phyloP scores from a whole-genome alignment of 352 stramenopile species.

The Phytophthora colocasiae region DNA sequence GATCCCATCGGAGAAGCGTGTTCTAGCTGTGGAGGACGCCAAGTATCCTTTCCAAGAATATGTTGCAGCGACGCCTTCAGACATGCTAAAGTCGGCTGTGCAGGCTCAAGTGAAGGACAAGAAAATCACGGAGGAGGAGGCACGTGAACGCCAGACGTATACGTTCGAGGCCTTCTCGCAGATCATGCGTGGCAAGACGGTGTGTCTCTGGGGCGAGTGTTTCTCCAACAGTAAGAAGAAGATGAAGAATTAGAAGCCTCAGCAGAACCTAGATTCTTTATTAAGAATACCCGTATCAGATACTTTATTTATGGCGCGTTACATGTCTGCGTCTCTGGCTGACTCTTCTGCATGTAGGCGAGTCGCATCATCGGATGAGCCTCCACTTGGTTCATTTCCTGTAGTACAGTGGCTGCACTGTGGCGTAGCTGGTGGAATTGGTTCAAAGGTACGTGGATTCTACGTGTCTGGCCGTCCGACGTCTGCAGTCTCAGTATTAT shows the following conservation, averaged over 20 bases:
- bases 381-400: constrained; percentile 81
- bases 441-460: constrained; percentile 54
- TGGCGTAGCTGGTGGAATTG: constrained; percentile 87
- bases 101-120: constrained; percentile 50
- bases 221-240: constrained; percentile 86
- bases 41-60: constrained; percentile 87
- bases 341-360: constrained; percentile 41
- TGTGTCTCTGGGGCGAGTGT: constrained; percentile 89
- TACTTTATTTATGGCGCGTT: constrained; percentile 16
- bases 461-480: constrained; percentile 49
- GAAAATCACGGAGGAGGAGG: constrained; percentile 65
- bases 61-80: constrained; percentile 43
- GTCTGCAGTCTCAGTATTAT: constrained; percentile 66
- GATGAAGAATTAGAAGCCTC: constrained; percentile 73
- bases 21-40: constrained; percentile 66
- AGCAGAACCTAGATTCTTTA: neutral
- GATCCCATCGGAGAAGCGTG: constrained; percentile 86
- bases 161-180: constrained; percentile 81
- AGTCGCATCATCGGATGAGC: constrained; percentile 82
- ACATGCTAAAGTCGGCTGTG: constrained; percentile 50
- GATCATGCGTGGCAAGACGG: constrained; percentile 80
- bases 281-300: neutral
- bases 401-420: constrained; percentile 71
- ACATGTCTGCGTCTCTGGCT: neutral
- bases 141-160: constrained; percentile 56